A percentile compares a stretch with the other conserved stretches of the same genome.
phyloP scores from a whole-genome alignment of 768 basidiomycete genomes.

The Pulveroboletus sp. region DNA sequence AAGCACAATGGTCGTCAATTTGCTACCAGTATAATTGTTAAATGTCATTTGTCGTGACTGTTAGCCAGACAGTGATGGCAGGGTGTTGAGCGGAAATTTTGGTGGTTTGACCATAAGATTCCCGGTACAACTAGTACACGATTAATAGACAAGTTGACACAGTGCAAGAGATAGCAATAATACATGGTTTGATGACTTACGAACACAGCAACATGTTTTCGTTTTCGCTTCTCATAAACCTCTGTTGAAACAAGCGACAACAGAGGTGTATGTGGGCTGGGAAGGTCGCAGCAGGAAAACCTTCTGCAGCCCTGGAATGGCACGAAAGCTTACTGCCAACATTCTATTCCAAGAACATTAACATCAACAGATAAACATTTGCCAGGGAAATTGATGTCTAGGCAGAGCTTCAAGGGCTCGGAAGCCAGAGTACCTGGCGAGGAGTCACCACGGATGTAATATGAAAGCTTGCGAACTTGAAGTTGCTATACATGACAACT shows the following conservation, averaged over 20 bases:
- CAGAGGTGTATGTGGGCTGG: background rate
- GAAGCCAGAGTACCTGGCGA: too few relatives aligned
- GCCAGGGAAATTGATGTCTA: background rate
- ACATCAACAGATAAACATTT: background rate
- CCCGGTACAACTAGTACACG: background rate
- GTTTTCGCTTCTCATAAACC: background rate
- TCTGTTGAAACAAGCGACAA: constrained; percentile 1
- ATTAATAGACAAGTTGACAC: background rate
- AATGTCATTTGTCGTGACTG: too few relatives aligned
- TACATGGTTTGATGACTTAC: background rate
- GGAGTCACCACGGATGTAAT: too few relatives aligned
- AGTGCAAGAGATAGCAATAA: constrained; percentile 17
- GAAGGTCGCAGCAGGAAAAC: background rate
- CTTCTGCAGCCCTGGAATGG: too few relatives aligned
- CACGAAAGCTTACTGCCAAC: too few relatives aligned
- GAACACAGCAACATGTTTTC: background rate
- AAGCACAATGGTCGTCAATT: too few relatives aligned
- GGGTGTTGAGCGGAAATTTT: background rate
- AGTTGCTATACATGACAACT: too few relatives aligned
- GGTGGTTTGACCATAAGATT: background rate
- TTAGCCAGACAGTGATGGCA: too few relatives aligned
- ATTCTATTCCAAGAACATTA: background rate
- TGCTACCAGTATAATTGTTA: too few relatives aligned
- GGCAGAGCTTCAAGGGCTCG: too few relatives aligned
- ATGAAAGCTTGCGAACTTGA: too few relatives aligned